These are phyloP conservation scores for Immersiporthe knoxdaviesiana DNA, from an alignment of 2,329 filamentous ascomycete genomes.

Conservation along the genomic window DNA sequence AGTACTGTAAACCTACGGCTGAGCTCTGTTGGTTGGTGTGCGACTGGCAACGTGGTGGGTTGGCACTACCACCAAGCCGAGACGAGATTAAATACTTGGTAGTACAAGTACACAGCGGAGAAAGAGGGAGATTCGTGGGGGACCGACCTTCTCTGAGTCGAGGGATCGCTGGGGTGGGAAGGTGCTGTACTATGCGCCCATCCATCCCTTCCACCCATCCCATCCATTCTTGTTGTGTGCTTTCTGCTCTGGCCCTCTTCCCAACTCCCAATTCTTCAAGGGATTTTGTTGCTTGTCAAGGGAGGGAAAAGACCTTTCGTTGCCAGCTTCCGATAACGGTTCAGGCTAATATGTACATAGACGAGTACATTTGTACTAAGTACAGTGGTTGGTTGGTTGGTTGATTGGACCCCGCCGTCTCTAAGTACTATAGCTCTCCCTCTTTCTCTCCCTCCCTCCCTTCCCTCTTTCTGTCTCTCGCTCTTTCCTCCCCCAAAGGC, in stretches of 20 bases:
- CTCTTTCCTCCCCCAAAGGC: too few relatives aligned
- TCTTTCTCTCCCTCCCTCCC: not conserved
- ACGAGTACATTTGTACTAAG: not conserved
- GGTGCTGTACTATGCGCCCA: not conserved
- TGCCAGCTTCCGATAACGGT: constrained; percentile 1
- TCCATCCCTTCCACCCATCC: too few relatives aligned
- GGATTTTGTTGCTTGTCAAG: not conserved
- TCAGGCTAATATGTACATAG: constrained; percentile 7
- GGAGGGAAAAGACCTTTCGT: too few relatives aligned
- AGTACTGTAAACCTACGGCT: not conserved
- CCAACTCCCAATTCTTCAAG: too few relatives aligned
- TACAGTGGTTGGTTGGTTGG: not conserved
- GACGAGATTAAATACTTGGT: not conserved
- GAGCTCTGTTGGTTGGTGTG: not conserved
- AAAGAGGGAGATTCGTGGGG: too few relatives aligned
- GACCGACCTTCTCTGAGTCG: not conserved
- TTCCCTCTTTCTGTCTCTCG: not conserved
- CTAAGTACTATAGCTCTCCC: not conserved
- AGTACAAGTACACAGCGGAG: not conserved
- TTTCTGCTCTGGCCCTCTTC: not conserved
- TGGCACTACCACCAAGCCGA: not conserved
- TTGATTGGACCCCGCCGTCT: not conserved
- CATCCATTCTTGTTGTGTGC: too few relatives aligned
- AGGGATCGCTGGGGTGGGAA: not conserved
- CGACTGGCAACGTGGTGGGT: not conserved